Percentiles rank a stretch among this genome's conserved stretches.
These are phyloP conservation scores for Pelagophyceae sp. DNA, from an alignment of 352 stramenopile genomes.

Conservation along the genomic window DNA sequence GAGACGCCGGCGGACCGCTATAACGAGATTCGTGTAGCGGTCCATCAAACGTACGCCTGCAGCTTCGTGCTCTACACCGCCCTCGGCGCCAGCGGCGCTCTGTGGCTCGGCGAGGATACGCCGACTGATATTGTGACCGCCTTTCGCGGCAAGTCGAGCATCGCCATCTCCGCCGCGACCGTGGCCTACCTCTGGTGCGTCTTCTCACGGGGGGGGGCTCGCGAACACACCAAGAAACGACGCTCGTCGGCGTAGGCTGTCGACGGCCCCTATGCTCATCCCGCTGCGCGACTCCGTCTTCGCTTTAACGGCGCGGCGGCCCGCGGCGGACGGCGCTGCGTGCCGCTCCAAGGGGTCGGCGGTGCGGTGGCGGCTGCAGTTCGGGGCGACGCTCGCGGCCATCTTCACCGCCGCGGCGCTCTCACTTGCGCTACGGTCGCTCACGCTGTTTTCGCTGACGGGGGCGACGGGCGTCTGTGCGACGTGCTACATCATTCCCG, in stretches of 20 bases:
- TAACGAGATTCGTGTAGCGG: background rate
- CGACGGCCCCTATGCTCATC: background rate
- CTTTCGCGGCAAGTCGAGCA: background rate
- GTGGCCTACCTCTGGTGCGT: background rate
- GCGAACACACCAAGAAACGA: too few relatives aligned
- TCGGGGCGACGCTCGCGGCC: background rate
- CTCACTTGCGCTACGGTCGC: background rate
- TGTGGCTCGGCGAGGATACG: background rate
- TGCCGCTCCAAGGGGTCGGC: too few relatives aligned
- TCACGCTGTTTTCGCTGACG: background rate
- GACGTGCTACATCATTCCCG: background rate
- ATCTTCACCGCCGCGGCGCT: background rate
- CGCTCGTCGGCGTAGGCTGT: too few relatives aligned
- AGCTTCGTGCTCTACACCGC: background rate
- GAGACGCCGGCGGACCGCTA: too few relatives aligned
- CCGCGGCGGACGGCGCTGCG: background rate
- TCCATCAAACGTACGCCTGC: background rate
- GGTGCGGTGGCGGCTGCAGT: too few relatives aligned
- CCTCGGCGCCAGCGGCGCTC: background rate
- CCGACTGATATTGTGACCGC: background rate
- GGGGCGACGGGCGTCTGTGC: slow-evolving; percentile 2
- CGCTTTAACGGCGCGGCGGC: background rate
- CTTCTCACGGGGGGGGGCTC: too few relatives aligned
- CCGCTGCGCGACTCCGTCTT: background rate
- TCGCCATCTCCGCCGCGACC: background rate